Percentiles rank a stretch among this genome's conserved stretches.
Conservation (phyloP, 768 basidiomycete species). For the Podaxis rugospora region DNA sequence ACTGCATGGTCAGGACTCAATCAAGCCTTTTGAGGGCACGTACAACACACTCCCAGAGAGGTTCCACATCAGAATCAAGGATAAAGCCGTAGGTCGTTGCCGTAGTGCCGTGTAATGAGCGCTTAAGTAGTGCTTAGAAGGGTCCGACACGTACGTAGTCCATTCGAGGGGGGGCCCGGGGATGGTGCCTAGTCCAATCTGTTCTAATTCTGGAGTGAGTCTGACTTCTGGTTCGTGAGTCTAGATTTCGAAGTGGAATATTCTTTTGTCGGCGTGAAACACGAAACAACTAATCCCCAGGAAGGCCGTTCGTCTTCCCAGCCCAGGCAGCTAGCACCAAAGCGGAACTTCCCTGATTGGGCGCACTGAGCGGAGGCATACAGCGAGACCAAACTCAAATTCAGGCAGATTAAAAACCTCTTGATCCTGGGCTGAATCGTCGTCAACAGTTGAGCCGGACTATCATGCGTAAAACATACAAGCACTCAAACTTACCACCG, state of each 20-base stretch:
- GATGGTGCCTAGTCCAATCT: neutral
- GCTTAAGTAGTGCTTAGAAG: neutral
- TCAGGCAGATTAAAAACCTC: neutral
- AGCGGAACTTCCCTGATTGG: neutral
- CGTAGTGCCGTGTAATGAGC: neutral
- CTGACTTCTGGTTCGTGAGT: neutral
- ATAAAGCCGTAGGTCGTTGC: neutral
- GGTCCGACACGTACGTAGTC: neutral
- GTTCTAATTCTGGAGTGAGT: neutral
- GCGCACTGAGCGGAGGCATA: neutral
- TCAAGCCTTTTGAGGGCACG: neutral
- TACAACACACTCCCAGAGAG: neutral
- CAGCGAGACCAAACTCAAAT: neutral
- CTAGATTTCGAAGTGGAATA: neutral
- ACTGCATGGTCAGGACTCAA: neutral
- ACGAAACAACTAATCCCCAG: neutral
- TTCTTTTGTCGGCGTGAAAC: neutral
- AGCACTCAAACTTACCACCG: neutral
- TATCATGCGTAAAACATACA: neutral
- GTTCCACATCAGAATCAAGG: neutral
- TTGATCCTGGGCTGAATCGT: neutral
- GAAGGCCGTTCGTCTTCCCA: neutral
- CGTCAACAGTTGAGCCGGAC: neutral
- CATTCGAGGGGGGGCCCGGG: neutral
- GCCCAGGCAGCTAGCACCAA: neutral